phyloP scores from a whole-genome alignment of 225 moss, liverwort and hornwort species.

The Polytrichum commune region DNA sequence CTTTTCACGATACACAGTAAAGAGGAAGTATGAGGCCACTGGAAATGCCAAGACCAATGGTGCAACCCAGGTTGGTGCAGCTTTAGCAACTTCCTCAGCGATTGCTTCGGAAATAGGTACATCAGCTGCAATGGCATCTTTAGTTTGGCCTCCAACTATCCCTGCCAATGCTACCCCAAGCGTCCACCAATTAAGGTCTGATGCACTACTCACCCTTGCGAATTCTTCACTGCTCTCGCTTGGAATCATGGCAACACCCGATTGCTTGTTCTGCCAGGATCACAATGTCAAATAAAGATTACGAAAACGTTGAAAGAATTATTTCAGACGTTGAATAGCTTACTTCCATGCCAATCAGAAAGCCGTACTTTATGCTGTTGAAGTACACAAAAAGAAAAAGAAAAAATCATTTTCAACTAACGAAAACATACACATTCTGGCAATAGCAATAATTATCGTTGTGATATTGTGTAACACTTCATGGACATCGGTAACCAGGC shows the following conservation, averaged over 20 bases:
- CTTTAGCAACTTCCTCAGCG: conserved; percentile 32
- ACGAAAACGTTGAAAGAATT: no score
- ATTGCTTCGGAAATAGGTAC: conserved; percentile 32
- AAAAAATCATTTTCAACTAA: no score
- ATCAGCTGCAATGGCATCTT: conserved; percentile 34
- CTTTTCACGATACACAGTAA: conserved; percentile 65
- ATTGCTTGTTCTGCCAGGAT: not conserved
- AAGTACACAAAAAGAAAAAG: no score
- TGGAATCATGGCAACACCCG: not conserved
- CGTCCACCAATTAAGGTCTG: conserved; percentile 31
- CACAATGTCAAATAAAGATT: not conserved
- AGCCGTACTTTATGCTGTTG: no score
- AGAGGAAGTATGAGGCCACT: conserved; percentile 67
- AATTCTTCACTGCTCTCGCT: not conserved
- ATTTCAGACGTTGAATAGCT: no score
- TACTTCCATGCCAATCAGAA: no score
- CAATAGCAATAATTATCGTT: no score
- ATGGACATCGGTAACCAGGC: no score
- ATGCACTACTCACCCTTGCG: not conserved
- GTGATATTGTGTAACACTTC: no score
- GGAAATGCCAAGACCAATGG: conserved; percentile 80
- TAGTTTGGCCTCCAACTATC: conserved; percentile 21
- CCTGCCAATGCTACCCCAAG: conserved; percentile 39
- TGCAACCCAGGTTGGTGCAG: conserved; percentile 70
- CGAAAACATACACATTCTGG: no score